phyloP scores from a whole-genome alignment of 2,329 filamentous ascomycete genomes.

The Fusarium nurragi region DNA sequence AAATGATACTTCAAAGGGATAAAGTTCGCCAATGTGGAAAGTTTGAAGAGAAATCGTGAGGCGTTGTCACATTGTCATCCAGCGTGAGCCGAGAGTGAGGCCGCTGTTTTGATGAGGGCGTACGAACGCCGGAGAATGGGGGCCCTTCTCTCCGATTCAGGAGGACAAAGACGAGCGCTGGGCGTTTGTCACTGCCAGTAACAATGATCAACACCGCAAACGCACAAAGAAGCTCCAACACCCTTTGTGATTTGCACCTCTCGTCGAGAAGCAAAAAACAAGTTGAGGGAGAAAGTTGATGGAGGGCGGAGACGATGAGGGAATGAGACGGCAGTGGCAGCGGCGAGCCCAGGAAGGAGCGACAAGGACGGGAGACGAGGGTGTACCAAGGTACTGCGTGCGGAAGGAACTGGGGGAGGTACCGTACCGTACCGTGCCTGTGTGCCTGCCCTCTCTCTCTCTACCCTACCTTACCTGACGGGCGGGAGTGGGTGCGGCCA shows the following conservation, averaged over 20 bases:
- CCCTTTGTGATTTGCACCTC: conserved; percentile 44
- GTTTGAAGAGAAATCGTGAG: conserved; percentile 27
- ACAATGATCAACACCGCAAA: conserved; percentile 37
- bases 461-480: conserved; percentile 33
- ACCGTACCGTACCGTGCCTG: conserved; percentile 12
- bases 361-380: conserved; percentile 38
- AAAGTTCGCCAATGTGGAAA: conserved; percentile 21
- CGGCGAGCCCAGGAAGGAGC: conserved; percentile 41
- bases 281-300: conserved; percentile 47
- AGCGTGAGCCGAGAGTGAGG: conserved; percentile 42
- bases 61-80: conserved; percentile 44
- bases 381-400: conserved; percentile 42
- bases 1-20: conserved; percentile 4
- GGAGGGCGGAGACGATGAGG: conserved; percentile 48
- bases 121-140: conserved; percentile 27
- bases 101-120: conserved; percentile 41
- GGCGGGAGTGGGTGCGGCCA: conserved; percentile 43
- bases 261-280: conserved; percentile 43
- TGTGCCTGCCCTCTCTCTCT: conserved; percentile 6
- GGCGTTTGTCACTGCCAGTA: conserved; percentile 27
- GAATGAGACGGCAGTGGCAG: conserved; percentile 41
- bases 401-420: conserved; percentile 29
- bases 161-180: conserved; percentile 32
- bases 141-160: conserved; percentile 35
- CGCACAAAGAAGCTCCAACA: conserved; percentile 34